Evolutionary conservation across 1,284 basidiomycete genomes (phyloP).

Genomic region (Cystobasidiaceae sp.): DNA sequence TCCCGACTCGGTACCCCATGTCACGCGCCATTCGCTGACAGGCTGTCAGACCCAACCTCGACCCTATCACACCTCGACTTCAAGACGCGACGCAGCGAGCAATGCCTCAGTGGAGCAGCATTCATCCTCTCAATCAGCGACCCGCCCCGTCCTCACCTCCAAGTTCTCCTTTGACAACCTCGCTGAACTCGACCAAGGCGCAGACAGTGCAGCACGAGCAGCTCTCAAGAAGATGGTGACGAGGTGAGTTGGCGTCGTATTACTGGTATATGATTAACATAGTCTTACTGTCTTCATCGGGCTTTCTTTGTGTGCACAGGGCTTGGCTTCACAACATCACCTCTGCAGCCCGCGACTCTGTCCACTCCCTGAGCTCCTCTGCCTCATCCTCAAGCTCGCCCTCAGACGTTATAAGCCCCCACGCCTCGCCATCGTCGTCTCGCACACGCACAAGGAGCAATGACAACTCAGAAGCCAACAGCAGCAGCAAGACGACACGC

Average conservation of each 20-base stretch:
- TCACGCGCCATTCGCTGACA: too few species aligned
- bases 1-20: not conserved
- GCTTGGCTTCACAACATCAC: conserved; percentile 29
- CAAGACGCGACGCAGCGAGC: not conserved
- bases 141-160: conserved; percentile 15
- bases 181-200: not conserved
- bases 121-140: not conserved
- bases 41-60: too few species aligned
- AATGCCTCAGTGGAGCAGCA: not conserved
- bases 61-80: too few species aligned
- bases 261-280: not conserved
- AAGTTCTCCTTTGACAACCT: conserved; percentile 30
- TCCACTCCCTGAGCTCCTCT: not conserved
- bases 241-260: conserved; percentile 1
- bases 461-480: not conserved
- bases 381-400: not conserved
- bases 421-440: not conserved
- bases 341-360: conserved; percentile 1
- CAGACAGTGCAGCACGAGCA: not conserved
- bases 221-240: conserved; percentile 20
- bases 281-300: not conserved
- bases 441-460: not conserved
- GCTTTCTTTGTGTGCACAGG: not conserved
- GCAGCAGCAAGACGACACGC: not conserved
- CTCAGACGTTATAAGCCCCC: not conserved